A percentile compares a stretch with the other conserved stretches of the same genome.
Evolutionary conservation across 805 yeast species (phyloP).

Genomic region (Candida wancherniae): DNA sequence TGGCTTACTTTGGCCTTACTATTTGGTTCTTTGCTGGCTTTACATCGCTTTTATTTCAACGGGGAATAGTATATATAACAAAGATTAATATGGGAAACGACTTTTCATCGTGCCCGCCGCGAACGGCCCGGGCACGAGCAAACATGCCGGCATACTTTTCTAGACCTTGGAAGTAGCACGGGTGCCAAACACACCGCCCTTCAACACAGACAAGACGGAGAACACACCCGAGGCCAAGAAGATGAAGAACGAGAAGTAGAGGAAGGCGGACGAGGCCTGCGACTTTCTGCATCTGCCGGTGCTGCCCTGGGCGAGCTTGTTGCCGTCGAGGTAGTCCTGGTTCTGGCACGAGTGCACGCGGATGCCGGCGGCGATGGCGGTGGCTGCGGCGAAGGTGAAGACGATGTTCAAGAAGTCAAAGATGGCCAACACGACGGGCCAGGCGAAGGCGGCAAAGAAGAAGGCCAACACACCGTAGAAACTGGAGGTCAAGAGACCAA

Average conservation of each 20-base stretch:
- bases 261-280: slow-evolving; percentile 78
- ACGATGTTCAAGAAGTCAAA: slow-evolving; percentile 85
- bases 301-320: slow-evolving; percentile 71
- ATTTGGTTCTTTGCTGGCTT: no score
- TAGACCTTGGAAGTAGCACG: slow-evolving; percentile 8
- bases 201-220: slow-evolving; percentile 51
- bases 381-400: slow-evolving; percentile 91
- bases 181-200: slow-evolving; percentile 45
- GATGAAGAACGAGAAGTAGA: slow-evolving; percentile 76
- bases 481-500: slow-evolving; percentile 75
- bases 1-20: no score
- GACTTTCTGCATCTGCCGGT: slow-evolving; percentile 90
- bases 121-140: no score
- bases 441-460: slow-evolving; percentile 73
- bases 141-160: no score
- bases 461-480: slow-evolving; percentile 75
- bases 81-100: no score
- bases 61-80: no score
- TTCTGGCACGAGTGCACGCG: slow-evolving; percentile 83
- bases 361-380: slow-evolving; percentile 89
- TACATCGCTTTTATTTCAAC: no score
- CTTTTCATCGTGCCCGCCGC: no score
- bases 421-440: slow-evolving; percentile 73
- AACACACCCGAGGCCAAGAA: slow-evolving; percentile 63
- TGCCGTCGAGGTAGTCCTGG: slow-evolving; percentile 58